Evolutionary conservation across 176 grass and related monocot species (phyloP).

Genomic region (Elaeis guineensis): DNA sequence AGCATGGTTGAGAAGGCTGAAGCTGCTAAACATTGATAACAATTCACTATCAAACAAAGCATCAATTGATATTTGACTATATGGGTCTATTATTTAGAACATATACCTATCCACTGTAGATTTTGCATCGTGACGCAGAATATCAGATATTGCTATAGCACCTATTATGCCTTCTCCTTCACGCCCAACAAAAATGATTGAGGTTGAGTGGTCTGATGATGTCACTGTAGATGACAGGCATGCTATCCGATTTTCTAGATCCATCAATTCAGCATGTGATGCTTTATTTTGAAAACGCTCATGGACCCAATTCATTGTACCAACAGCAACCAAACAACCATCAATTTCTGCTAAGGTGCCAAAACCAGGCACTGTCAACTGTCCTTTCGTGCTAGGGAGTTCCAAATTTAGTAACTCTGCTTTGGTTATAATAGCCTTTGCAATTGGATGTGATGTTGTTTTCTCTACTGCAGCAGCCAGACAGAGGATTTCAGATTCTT

Average conservation of each 20-base stretch:
- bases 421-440: slow-evolving; percentile 78
- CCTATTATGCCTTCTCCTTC: slow-evolving; percentile 95
- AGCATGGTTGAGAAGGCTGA: too few relatives aligned
- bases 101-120: slow-evolving; percentile 60
- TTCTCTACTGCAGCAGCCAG: slow-evolving; percentile 96
- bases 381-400: slow-evolving; percentile 61
- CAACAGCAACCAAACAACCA: slow-evolving; percentile 80
- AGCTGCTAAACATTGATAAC: too few relatives aligned
- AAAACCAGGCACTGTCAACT: slow-evolving; percentile 83
- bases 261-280: slow-evolving; percentile 30
- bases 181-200: slow-evolving; percentile 71
- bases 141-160: slow-evolving; percentile 80
- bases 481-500: slow-evolving; percentile 51
- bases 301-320: slow-evolving; percentile 75
- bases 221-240: slow-evolving; percentile 31
- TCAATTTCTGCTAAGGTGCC: slow-evolving; percentile 94
- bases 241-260: slow-evolving; percentile 49
- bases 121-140: slow-evolving; percentile 73
- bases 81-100: not conserved
- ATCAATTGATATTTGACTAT: not conserved
- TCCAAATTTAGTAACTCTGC: slow-evolving; percentile 57
- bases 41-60: not conserved
- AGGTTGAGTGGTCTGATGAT: slow-evolving; percentile 63
- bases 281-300: slow-evolving; percentile 59
- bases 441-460: slow-evolving; percentile 91